Conservation (phyloP, 768 basidiomycete species). For the Rubroboletus satanas region DNA sequence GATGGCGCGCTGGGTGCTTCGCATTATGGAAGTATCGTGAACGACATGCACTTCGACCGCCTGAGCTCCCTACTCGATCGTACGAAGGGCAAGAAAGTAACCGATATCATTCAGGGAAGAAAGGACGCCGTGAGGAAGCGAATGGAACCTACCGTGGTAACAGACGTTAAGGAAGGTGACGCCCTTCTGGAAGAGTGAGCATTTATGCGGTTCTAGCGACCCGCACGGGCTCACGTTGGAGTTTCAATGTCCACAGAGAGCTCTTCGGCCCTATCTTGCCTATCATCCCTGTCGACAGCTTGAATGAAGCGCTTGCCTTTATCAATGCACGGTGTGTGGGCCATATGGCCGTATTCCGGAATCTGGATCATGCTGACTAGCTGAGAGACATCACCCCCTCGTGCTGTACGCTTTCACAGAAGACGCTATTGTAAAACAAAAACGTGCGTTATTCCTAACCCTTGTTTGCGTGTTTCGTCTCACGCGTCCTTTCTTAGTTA, state of each 20-base stretch:
- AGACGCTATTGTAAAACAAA: conserved; percentile 36
- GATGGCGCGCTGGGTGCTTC: conserved; percentile 43
- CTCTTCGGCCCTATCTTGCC: conserved; percentile 72
- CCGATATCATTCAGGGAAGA: conserved; percentile 43
- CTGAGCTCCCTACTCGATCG: conserved; percentile 46
- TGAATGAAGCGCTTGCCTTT: conserved; percentile 55
- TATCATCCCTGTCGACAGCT: conserved; percentile 51
- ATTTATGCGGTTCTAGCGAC: background rate
- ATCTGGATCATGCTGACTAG: conserved; percentile 2
- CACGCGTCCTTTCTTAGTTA: conserved; percentile 36
- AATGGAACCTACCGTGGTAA: conserved; percentile 60
- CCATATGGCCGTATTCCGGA: background rate
- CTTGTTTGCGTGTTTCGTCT: background rate
- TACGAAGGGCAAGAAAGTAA: conserved; percentile 54
- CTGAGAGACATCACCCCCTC: conserved; percentile 51
- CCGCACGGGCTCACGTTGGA: background rate
- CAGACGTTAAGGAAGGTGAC: conserved; percentile 51
- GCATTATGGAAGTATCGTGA: conserved; percentile 51
- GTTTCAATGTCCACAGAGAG: conserved; percentile 44
- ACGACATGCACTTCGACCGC: conserved; percentile 50
- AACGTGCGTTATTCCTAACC: conserved; percentile 28
- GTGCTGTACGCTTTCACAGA: conserved; percentile 64
- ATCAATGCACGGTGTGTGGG: conserved; percentile 46
- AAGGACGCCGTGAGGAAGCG: conserved; percentile 36
- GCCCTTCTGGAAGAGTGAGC: conserved; percentile 56